Evolutionary conservation across 2,329 filamentous ascomycete species (phyloP).

Genomic region (Colletotrichum somersetense): DNA sequence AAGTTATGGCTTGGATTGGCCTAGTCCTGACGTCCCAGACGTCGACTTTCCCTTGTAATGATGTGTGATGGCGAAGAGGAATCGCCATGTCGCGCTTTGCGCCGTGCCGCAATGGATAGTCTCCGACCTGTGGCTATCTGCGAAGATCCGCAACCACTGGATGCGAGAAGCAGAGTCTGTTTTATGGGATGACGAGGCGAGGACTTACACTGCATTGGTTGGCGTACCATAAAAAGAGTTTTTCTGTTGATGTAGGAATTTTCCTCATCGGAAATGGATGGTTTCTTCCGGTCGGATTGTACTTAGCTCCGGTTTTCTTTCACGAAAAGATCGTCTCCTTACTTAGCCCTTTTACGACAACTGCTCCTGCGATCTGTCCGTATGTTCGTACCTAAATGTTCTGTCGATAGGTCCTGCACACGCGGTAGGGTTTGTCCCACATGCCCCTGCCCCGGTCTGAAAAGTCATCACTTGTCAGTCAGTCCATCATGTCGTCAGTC

Average conservation of each 20-base stretch:
- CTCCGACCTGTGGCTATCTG: conserved; percentile 62
- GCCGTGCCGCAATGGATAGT: conserved; percentile 57
- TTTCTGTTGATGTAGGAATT: conserved; percentile 45
- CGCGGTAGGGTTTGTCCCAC: not conserved
- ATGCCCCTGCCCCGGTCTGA: not conserved
- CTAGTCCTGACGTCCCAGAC: conserved; percentile 25
- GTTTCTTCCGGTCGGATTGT: conserved; percentile 42
- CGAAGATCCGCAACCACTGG: conserved; percentile 53
- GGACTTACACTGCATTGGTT: conserved; percentile 63
- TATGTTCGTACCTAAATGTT: not conserved
- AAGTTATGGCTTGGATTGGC: conserved; percentile 26
- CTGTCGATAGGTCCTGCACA: not conserved
- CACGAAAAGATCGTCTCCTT: conserved; percentile 30
- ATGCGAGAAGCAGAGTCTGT: conserved; percentile 55
- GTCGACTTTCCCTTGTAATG: conserved; percentile 42
- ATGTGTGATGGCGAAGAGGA: conserved; percentile 37
- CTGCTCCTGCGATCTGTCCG: not conserved
- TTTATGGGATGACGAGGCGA: conserved; percentile 63
- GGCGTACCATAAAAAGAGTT: conserved; percentile 60
- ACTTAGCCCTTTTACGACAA: not conserved
- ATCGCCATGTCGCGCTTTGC: conserved; percentile 46
- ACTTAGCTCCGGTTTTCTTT: conserved; percentile 37
- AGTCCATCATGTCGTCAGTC: not conserved
- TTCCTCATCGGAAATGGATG: conserved; percentile 33
- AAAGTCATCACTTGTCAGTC: not conserved